Conservation (phyloP, 768 basidiomycete genomes). For the Paxillus involutus region DNA sequence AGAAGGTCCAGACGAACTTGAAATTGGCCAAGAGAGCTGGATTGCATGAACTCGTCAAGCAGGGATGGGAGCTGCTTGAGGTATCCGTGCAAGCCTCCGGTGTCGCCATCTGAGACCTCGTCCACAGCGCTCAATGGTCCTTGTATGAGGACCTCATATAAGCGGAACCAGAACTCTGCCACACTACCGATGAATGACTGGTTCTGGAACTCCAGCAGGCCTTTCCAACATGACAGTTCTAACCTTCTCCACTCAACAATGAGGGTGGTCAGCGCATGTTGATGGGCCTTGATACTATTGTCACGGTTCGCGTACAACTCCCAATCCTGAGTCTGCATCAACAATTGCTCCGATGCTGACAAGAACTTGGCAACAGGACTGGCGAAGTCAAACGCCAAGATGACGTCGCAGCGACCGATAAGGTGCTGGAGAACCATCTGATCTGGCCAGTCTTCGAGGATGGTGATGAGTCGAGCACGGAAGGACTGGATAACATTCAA, state of each 20-base stretch:
- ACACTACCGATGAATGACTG: conserved; percentile 40
- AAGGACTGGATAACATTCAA: conserved; percentile 51
- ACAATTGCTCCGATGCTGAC: conserved; percentile 78
- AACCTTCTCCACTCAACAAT: conserved; percentile 90
- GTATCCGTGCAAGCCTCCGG: conserved; percentile 46
- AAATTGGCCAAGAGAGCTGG: conserved; percentile 86
- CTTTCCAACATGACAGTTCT: conserved; percentile 87
- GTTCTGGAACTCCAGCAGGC: conserved; percentile 71
- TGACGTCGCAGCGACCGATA: conserved; percentile 61
- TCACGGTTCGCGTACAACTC: conserved; percentile 93
- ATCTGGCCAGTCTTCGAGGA: conserved; percentile 89
- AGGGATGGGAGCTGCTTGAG: conserved; percentile 70
- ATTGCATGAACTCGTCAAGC: conserved; percentile 74
- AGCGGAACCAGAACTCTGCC: conserved; percentile 86
- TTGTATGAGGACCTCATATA: conserved; percentile 77
- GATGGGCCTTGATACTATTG: conserved; percentile 73
- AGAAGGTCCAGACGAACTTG: conserved; percentile 65
- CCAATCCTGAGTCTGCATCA: conserved; percentile 93
- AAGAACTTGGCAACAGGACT: conserved; percentile 83
- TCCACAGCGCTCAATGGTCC: conserved; percentile 54
- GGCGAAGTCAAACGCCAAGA: conserved; percentile 59
- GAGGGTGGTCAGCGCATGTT: conserved; percentile 61
- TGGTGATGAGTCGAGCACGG: conserved; percentile 46
- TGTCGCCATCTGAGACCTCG: conserved; percentile 33
- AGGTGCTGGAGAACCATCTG: conserved; percentile 96